phyloP scores from a whole-genome alignment of 495 filamentous ascomycete genomes.

The Wilcoxina mikolae region DNA sequence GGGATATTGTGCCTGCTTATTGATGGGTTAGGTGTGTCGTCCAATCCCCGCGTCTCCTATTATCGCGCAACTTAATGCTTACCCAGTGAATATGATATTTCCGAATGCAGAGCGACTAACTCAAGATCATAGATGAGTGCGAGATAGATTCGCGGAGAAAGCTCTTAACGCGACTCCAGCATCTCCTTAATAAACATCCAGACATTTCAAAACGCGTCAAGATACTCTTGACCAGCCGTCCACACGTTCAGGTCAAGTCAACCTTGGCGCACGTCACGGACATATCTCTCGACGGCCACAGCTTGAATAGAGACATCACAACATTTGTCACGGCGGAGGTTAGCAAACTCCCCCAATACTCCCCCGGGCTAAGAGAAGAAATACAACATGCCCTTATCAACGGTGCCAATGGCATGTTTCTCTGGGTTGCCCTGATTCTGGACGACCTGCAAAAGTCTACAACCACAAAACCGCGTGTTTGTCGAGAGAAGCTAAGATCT shows the following conservation, averaged over 20 bases:
- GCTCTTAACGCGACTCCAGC: not conserved
- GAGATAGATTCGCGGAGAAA: not conserved
- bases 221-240: not conserved
- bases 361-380: not conserved
- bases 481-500: conserved; percentile 4
- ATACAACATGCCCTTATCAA: conserved; percentile 10
- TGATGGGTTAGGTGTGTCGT: conserved; percentile 10
- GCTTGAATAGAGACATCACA: not conserved
- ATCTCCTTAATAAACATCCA: not conserved
- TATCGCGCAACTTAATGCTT: no score
- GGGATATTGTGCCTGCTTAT: conserved; percentile 7
- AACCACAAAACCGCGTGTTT: not conserved
- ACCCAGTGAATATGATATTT: not conserved
- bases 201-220: not conserved
- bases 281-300: not conserved
- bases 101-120: not conserved
- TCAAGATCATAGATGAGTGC: conserved; percentile 5
- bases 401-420: conserved; percentile 12
- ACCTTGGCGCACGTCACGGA: not conserved
- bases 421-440: conserved; percentile 12
- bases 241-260: not conserved
- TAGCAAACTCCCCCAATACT: not conserved
- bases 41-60: no score
- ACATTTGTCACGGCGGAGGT: not conserved
- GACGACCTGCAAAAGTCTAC: not conserved